Base-by-base conservation (phyloP, 2,329 filamentous ascomycete species). In the Aspergillus niger region DNA sequence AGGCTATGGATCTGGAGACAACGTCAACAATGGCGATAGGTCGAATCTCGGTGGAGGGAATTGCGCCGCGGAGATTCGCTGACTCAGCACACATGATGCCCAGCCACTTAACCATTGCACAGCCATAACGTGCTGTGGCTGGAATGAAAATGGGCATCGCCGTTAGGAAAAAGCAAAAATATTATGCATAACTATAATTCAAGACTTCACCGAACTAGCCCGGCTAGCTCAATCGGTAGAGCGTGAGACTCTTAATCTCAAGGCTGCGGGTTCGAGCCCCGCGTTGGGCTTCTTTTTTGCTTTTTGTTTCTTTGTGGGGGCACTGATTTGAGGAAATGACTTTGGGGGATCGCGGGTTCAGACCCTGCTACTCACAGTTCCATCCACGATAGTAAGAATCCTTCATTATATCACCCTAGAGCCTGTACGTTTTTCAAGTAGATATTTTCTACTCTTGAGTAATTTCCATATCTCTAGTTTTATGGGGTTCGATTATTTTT, bases 191-290 rank as follows among this genome's bases (percentile, higher is more conserved):
- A 15, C 4, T 36, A 15, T 6, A 36, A 5, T 2, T 13, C 2
- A 30, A 10, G 1, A 11, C 10, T 36, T 47, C 39, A 55, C 44
- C 52, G 66, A 64, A 61, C 60, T 60, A 61, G 78, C 78, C 73
- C 74, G 78, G 77, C 75, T 80, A 80, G 79, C 79, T 81, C 79
- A 81, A 80, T 81, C 77, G 78, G 72, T 78, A 80, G 74, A 77
- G 74, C 75, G 74, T 80, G 78, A 78, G 78, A 77, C 77, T 80
- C 77, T 80, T 81, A 78, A 74, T 72, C 74, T 72, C 72, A 74
- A 73, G 69, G 70, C 66, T 75, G 74, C 71, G 74, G 73, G 74
- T 76, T 76, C 74, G 72, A 76, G 70, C 74, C 74, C 73, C 74
- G 70, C 74, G 72, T 76, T 74, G 70, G 74, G 74, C 73, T 76